These are phyloP conservation scores for Trifolium repens DNA, from an alignment of 306 rosid genomes.

Conservation along the genomic window DNA sequence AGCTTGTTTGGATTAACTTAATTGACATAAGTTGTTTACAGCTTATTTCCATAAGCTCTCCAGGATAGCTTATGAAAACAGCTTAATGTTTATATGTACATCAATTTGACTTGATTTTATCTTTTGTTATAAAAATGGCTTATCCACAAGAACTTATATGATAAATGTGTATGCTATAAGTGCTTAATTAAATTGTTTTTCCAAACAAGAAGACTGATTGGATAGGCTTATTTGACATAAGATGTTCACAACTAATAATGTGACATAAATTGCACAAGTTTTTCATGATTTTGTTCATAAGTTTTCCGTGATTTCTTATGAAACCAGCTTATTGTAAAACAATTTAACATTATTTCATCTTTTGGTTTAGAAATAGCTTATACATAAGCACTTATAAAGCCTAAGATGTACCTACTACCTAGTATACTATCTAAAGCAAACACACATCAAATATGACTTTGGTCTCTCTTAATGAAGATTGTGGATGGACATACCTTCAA, in stretches of 20 bases:
- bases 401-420: conserved; percentile 2
- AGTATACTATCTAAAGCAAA: conserved; percentile 25
- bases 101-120: no score
- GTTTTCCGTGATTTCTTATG: no score
- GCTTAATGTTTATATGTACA: no score
- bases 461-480: conserved; percentile 25
- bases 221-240: no score
- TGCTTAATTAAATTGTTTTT: neutral
- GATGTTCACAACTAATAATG: no score
- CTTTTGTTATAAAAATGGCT: neutral
- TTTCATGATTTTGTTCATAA: no score
- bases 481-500: conserved; percentile 58
- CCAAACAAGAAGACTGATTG: neutral
- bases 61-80: neutral
- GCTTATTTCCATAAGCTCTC: neutral
- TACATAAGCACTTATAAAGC: neutral
- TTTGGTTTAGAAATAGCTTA: neutral
- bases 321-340: no score
- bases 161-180: neutral
- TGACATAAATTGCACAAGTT: no score
- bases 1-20: neutral
- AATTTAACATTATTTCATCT: neutral
- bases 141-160: neutral
- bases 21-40: neutral
- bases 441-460: neutral